A percentile compares a stretch with the other conserved stretches of the same genome.
Evolutionary conservation across 75 land plant species (phyloP).

Genomic region (Selaginella moellendorffii): DNA sequence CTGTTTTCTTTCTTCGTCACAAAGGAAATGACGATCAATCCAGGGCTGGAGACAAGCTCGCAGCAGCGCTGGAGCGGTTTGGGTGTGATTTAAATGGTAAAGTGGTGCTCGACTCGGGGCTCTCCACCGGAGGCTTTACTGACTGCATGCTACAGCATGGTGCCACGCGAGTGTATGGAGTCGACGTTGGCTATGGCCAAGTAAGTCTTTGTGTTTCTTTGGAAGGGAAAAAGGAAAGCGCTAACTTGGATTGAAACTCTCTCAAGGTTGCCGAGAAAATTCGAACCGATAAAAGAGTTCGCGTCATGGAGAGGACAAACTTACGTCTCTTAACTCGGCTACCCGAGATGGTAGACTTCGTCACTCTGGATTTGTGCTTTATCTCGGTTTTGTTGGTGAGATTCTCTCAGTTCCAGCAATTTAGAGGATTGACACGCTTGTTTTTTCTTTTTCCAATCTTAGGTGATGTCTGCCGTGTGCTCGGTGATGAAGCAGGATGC

Average conservation of each 20-base stretch:
- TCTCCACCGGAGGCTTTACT: slow-evolving; percentile 95
- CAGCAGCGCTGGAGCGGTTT: slow-evolving; percentile 80
- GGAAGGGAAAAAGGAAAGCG: too few species aligned
- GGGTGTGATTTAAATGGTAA: slow-evolving; percentile 56
- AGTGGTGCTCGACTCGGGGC: slow-evolving; percentile 81
- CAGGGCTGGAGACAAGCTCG: slow-evolving; percentile 96
- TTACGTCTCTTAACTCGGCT: slow-evolving; percentile 64
- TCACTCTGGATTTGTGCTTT: slow-evolving; percentile 84
- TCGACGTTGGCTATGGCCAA: slow-evolving; percentile 99
- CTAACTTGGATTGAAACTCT: too few species aligned
- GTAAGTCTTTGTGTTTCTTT: too few species aligned
- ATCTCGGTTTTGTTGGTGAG: slow-evolving; percentile 83
- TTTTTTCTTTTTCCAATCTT: too few species aligned
- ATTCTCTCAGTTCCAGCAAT: too few species aligned
- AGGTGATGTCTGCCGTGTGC: slow-evolving; percentile 95
- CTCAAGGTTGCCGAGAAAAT: slow-evolving; percentile 98
- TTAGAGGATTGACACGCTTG: too few species aligned
- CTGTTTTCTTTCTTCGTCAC: background rate
- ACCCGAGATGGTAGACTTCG: slow-evolving; percentile 80
- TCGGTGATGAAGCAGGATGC: slow-evolving; percentile 68
- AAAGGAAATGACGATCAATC: slow-evolving; percentile 2
- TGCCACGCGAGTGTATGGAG: slow-evolving; percentile 81
- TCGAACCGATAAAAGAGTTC: slow-evolving; percentile 60
- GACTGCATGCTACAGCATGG: slow-evolving; percentile 93
- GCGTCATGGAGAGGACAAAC: slow-evolving; percentile 76